phyloP scores from a whole-genome alignment of 805 yeast genomes.

The Saccharomycopsis amapae region DNA sequence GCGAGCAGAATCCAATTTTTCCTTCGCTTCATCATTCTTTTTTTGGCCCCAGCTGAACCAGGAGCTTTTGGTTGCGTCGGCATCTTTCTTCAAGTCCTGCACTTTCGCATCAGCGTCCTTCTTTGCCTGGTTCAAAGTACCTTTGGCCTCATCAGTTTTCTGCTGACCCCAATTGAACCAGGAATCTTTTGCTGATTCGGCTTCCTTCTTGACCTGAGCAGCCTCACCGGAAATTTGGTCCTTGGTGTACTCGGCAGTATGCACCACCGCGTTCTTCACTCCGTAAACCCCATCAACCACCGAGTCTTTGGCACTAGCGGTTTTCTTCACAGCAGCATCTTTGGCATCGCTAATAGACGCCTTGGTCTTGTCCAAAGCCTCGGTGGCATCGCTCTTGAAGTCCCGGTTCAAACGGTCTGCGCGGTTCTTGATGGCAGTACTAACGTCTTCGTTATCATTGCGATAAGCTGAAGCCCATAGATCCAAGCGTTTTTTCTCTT shows the following conservation, averaged over 20 bases:
- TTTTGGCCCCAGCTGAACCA: constrained; percentile 31
- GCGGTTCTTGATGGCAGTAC: constrained; percentile 5
- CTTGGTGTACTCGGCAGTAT: constrained; percentile 20
- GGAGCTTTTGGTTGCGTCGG: constrained; percentile 25
- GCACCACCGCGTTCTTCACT: constrained; percentile 23
- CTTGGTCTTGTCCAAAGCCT: constrained; percentile 78
- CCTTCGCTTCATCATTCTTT: constrained; percentile 13
- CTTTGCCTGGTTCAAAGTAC: constrained; percentile 24
- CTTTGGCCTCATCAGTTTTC: constrained; percentile 27
- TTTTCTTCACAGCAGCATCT: constrained; percentile 33
- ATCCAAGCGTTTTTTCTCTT: constrained; percentile 1
- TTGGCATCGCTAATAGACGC: constrained; percentile 42
- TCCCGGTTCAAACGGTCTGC: neutral
- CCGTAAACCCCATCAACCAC: constrained; percentile 19
- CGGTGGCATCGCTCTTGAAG: constrained; percentile 70
- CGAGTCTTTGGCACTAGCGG: constrained; percentile 20
- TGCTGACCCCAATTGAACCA: constrained; percentile 27
- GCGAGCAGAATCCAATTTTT: constrained; percentile 7
- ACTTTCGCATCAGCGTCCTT: constrained; percentile 22
- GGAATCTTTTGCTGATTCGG: constrained; percentile 24
- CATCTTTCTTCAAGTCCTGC: constrained; percentile 22
- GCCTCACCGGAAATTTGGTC: constrained; percentile 14
- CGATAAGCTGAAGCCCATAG: neutral
- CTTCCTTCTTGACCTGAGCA: constrained; percentile 22
- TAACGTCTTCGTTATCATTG: neutral